Evolutionary conservation across 2,329 filamentous ascomycete genomes (phyloP).

Genomic region (Aureobasidium sp.): DNA sequence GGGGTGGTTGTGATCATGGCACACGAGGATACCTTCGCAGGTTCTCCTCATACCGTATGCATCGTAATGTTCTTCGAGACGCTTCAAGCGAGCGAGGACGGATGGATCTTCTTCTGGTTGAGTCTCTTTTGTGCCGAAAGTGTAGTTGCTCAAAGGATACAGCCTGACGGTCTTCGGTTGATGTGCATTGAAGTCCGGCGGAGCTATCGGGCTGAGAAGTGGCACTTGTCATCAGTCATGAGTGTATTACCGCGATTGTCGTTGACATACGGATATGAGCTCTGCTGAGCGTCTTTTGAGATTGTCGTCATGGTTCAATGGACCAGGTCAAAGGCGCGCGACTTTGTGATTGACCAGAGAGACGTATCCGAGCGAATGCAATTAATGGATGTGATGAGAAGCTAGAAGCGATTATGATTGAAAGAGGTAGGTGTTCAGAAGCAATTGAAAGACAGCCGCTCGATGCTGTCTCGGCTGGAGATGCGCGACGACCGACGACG

Average conservation of each 20-base stretch:
- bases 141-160: slow-evolving; percentile 96
- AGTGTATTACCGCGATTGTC: not conserved
- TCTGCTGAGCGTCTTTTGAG: slow-evolving; percentile 67
- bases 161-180: slow-evolving; percentile 86
- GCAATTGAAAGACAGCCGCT: not conserved
- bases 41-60: slow-evolving; percentile 93
- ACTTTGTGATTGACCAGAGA: not conserved
- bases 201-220: slow-evolving; percentile 58
- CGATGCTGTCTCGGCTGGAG: not conserved
- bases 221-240: not conserved
- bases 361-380: not conserved
- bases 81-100: slow-evolving; percentile 82
- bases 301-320: slow-evolving; percentile 67
- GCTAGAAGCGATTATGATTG: not conserved
- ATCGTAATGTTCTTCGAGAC: slow-evolving; percentile 91
- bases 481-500: slow-evolving; percentile 2
- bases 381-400: no score
- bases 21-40: slow-evolving; percentile 93
- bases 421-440: not conserved
- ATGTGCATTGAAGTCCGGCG: slow-evolving; percentile 70
- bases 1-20: slow-evolving; percentile 97
- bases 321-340: not conserved
- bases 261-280: slow-evolving; percentile 55
- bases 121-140: slow-evolving; percentile 95
- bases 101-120: slow-evolving; percentile 97